Base-by-base conservation (phyloP, 306 rosid genomes). In the Oxytropis ochrocephala region DNA sequence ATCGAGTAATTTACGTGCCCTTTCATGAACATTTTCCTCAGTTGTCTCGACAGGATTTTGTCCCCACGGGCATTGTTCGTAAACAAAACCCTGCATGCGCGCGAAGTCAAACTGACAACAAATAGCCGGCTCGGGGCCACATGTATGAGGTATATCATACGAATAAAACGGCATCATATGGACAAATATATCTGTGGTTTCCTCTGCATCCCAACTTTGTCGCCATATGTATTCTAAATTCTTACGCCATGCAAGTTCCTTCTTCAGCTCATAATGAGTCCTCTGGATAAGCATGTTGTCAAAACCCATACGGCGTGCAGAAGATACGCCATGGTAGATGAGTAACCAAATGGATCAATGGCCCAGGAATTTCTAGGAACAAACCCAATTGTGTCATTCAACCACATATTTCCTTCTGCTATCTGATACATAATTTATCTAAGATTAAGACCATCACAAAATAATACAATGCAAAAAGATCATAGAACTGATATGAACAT, bases 141-240 rank as follows among this genome's bases (percentile, higher is more conserved):
- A 94, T 33, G 99, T 94, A 75, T 94, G 99, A 64, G 99, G 99
- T 84, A 94, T 83, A 78, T 94, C 99, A 71, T 94, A 94, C 9
- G 97, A 91, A 85, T 94, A 94, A 77, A 94, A 94, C 36, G 99
- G 99, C 99, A 94, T 94, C 99, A 94, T 94, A 66, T 94, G 99
- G 70, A 91, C 99, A 83, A 94, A 94, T 78, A 94, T 91, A 81
- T 94, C 99, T 11, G 99, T 94, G 53, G 87, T 82, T 81, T 94
- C 97, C 66, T 85, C 91, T 10, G 79, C 81, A 84, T 94, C 99
- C 99, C 99, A 94, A 74, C 97, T 89, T 82, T 94, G 99, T 43
- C 99, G 96, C 99, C 99, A 94, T 27, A 85, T 47, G 62, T 85
- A 94, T 74, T 94, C 99, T 79, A 94, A 73, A 75, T 91, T 94